Conservation (phyloP, 2,329 filamentous ascomycete genomes). For the Eutypa lata region DNA sequence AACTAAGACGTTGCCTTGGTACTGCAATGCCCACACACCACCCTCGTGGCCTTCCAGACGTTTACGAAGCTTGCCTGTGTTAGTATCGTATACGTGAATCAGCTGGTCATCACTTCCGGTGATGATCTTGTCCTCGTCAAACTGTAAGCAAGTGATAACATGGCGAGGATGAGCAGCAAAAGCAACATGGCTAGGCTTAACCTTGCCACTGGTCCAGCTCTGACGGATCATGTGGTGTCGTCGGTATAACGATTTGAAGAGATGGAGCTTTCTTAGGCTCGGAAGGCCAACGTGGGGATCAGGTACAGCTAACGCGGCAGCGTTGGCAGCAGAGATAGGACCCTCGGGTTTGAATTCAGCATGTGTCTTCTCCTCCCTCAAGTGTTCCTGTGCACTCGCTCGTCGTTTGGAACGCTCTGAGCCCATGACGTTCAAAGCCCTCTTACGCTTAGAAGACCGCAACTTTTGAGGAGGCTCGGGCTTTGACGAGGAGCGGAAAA, state of each 20-base stretch:
- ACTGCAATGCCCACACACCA: constrained; percentile 95
- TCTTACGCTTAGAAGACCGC: constrained; percentile 56
- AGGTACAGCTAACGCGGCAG: constrained; percentile 77
- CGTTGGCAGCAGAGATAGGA: constrained; percentile 80
- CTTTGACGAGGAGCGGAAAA: constrained; percentile 38
- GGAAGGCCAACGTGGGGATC: constrained; percentile 77
- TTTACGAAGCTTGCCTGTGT: constrained; percentile 80
- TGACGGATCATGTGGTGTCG: constrained; percentile 86
- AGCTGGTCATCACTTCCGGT: constrained; percentile 97
- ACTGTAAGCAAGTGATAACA: constrained; percentile 96
- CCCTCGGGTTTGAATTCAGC: constrained; percentile 65
- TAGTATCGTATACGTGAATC: constrained; percentile 97
- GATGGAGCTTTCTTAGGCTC: constrained; percentile 77
- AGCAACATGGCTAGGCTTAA: constrained; percentile 86
- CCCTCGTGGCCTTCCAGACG: constrained; percentile 92
- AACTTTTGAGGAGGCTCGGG: constrained; percentile 41
- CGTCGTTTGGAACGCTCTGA: constrained; percentile 54
- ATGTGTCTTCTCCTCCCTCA: constrained; percentile 40
- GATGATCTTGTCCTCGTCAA: constrained; percentile 96
- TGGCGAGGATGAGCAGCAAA: constrained; percentile 95
- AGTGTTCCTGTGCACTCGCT: constrained; percentile 44
- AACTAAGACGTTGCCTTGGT: constrained; percentile 90
- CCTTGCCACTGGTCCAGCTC: constrained; percentile 84
- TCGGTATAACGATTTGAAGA: constrained; percentile 95
- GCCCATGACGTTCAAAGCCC: constrained; percentile 42